Evolutionary conservation across 140 eudicot genomes (phyloP), one percentile per base, ranked within the genome.

Genomic region (Cichorium intybus): DNA sequence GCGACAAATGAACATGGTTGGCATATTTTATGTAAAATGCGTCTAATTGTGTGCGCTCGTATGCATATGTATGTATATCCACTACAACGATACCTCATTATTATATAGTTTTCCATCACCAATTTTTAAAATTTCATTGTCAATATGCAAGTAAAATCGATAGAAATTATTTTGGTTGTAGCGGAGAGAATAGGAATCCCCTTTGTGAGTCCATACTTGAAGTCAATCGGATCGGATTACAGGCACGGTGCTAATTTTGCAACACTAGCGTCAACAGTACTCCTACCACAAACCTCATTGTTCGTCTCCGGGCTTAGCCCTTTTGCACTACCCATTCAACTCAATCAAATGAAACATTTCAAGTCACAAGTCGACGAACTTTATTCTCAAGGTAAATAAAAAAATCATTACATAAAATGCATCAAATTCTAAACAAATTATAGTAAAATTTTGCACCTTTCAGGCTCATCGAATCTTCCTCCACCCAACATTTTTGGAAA

Each of bases 211-310:
- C 94, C 99, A 37, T 93, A 88, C 74, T 54, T 84, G 77, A 75
- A 88, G 73, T 79, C 97, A 15, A 84, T 88, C 15, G 97, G 99
- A 43, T 80, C 95, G 2, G 95, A 85, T 66, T 93, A n/a, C 66
- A 83, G 68, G 43, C 95, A 88, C 22, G 99, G 99, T 10, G 95
- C 85, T 11, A 93, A 93, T 57, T 93, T 79, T 35, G 95, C 99
- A 34, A 85, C 99, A 20, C 46, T 77, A 14, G 96, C 93, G 12
- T 81, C 96, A 3, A 88, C 95, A 0, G 95, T 83, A 18, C 85
- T 75, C 34, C 62, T 82, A 51, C 96, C 96, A 5, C 70, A 77
- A 8, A 80, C 88, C 11, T 83, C 95, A 48, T 74, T 84, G 58
- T 88, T 79, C 11, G 95, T 79, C 6, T 70, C 84, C 4, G 89